Conservation (phyloP, 176 grass and related monocot species). For the Thalia dealbata region DNA sequence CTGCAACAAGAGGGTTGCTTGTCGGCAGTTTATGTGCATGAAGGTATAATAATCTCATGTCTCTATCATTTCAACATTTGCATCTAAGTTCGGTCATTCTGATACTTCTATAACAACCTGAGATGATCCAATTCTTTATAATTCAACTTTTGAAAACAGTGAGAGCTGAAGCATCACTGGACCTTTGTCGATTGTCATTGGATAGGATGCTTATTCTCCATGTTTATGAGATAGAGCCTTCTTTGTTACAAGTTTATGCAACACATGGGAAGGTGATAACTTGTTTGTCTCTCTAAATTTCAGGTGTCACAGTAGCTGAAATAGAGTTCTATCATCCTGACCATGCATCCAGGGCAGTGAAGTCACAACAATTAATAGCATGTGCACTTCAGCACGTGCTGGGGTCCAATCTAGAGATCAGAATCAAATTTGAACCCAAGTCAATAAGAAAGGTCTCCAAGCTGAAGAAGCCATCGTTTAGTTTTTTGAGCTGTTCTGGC, state of each 20-base stretch:
- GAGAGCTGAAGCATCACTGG: not conserved
- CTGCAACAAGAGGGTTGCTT: conserved; percentile 81
- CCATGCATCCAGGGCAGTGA: conserved; percentile 72
- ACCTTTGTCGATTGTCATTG: not conserved
- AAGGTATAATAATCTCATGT: conserved; percentile 39
- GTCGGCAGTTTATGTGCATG: conserved; percentile 69
- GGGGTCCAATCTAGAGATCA: conserved; percentile 76
- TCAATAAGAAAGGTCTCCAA: conserved; percentile 42
- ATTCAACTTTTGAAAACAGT: not conserved
- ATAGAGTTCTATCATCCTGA: conserved; percentile 77
- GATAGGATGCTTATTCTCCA: not conserved
- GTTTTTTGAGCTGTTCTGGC: conserved; percentile 82
- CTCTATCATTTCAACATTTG: no score
- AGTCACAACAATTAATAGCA: conserved; percentile 62
- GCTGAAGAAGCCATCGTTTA: conserved; percentile 71
- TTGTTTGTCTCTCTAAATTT: conserved; percentile 25
- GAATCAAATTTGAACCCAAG: conserved; percentile 53
- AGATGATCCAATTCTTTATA: not conserved
- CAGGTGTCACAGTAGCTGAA: conserved; percentile 86
- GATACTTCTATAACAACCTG: no score
- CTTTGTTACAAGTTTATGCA: conserved; percentile 1
- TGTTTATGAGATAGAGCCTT: no score
- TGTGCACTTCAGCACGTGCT: conserved; percentile 62
- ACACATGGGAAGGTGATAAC: not conserved
- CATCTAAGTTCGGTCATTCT: no score